A percentile compares a stretch with the other conserved stretches of the same genome.
Evolutionary conservation across 768 basidiomycete species (phyloP).

Genomic region (Rhodotorula taiwanensis): DNA sequence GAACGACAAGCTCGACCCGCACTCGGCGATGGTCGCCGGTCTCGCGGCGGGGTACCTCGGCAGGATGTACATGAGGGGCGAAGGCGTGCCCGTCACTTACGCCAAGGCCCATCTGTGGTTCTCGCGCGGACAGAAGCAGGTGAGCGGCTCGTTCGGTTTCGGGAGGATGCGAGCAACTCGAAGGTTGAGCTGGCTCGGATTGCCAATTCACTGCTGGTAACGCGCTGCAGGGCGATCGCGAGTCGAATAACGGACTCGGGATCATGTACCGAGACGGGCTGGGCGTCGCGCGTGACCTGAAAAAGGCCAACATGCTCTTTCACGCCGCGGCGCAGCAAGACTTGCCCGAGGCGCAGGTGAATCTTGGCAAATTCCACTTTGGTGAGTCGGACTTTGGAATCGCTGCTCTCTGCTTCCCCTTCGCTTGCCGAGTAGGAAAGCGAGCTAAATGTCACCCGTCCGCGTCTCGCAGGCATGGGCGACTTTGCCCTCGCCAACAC

Average conservation of each 20-base stretch:
- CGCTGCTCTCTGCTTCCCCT: constrained; percentile 1
- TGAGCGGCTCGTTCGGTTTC: background rate
- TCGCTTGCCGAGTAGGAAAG: background rate
- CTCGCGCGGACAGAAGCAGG: constrained; percentile 54
- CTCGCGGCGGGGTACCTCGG: constrained; percentile 82
- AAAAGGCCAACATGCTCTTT: constrained; percentile 63
- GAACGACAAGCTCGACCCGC: constrained; percentile 43
- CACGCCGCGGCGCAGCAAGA: constrained; percentile 74
- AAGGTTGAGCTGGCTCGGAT: background rate
- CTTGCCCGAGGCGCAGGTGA: constrained; percentile 83
- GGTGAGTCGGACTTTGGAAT: constrained; percentile 45
- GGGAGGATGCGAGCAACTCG: no score
- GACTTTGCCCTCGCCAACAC: constrained; percentile 62
- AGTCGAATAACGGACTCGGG: constrained; percentile 82
- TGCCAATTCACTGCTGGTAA: no score
- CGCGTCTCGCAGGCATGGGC: constrained; percentile 54
- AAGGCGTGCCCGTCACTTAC: constrained; percentile 67
- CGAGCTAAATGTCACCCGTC: background rate
- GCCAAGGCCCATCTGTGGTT: constrained; percentile 81
- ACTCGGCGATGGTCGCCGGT: constrained; percentile 58
- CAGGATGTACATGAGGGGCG: constrained; percentile 87
- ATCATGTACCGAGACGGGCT: constrained; percentile 89
- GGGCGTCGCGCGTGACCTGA: constrained; percentile 58
- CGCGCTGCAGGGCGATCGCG: constrained; percentile 61
- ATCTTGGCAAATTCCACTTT: constrained; percentile 63